Evolutionary conservation across 306 rosid genomes (phyloP).

Genomic region (Prinsepia uniflora): DNA sequence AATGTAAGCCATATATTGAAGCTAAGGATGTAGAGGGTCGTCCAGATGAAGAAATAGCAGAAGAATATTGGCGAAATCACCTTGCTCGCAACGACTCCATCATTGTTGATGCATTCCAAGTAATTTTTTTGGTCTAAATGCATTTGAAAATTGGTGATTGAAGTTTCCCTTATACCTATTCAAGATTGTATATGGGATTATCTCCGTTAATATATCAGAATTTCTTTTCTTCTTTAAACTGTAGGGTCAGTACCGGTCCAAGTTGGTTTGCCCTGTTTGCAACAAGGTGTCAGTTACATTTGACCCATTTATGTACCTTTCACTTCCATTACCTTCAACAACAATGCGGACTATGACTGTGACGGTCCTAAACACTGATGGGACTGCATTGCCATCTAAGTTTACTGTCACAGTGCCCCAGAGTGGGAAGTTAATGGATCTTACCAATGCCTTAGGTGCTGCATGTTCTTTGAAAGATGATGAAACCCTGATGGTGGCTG

Average conservation of each 20-base stretch:
- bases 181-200: neutral
- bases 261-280: conserved; percentile 76
- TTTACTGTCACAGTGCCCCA: conserved; percentile 51
- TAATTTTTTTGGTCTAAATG: conserved; percentile 26
- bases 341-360: conserved; percentile 61
- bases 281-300: conserved; percentile 68
- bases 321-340: conserved; percentile 80
- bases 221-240: conserved; percentile 17
- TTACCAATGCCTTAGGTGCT: conserved; percentile 48
- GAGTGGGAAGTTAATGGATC: conserved; percentile 56
- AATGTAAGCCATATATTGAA: conserved; percentile 72
- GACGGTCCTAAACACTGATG: conserved; percentile 60
- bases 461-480: conserved; percentile 62
- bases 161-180: neutral
- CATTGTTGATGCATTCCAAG: conserved; percentile 75
- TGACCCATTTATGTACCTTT: conserved; percentile 90
- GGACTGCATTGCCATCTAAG: conserved; percentile 47
- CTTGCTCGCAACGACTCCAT: conserved; percentile 79
- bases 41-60: conserved; percentile 71
- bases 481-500: conserved; percentile 70
- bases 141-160: neutral
- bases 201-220: neutral
- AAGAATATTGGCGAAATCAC: conserved; percentile 85
- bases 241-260: conserved; percentile 84
- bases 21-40: conserved; percentile 71